These are phyloP conservation scores for Penicillium verhagenii DNA, from an alignment of 495 filamentous ascomycete genomes.

Conservation along the genomic window DNA sequence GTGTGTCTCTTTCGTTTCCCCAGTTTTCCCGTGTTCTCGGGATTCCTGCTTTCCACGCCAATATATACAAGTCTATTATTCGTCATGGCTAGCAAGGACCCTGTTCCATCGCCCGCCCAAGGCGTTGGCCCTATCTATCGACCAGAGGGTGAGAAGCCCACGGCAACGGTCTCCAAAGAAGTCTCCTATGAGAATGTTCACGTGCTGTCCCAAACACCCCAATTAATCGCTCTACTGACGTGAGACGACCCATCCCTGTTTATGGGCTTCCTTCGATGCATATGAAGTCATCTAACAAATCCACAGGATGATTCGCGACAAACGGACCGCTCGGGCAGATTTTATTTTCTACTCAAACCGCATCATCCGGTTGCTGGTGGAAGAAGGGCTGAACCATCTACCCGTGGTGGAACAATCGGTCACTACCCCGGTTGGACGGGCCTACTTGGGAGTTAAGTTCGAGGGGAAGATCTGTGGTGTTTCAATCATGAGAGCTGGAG, in stretches of 20 bases:
- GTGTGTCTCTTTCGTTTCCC: not conserved
- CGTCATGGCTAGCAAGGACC: slow-evolving; percentile 29
- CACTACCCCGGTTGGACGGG: slow-evolving; percentile 83
- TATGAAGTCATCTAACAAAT: slow-evolving; percentile 11
- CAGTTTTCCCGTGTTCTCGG: not conserved
- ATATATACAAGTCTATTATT: not conserved
- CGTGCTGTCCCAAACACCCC: slow-evolving; percentile 87
- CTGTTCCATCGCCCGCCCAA: slow-evolving; percentile 58
- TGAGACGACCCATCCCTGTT: slow-evolving; percentile 49
- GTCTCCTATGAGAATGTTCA: slow-evolving; percentile 86
- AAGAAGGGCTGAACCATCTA: slow-evolving; percentile 96
- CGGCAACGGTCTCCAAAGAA: slow-evolving; percentile 81
- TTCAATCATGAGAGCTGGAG: slow-evolving; percentile 96
- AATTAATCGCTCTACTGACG: slow-evolving; percentile 96
- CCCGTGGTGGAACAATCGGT: slow-evolving; percentile 84
- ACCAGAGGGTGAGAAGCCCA: slow-evolving; percentile 74
- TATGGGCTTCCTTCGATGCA: not conserved
- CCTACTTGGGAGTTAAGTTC: slow-evolving; percentile 91
- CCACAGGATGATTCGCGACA: slow-evolving; percentile 88
- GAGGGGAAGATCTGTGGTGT: slow-evolving; percentile 98
- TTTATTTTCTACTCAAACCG: slow-evolving; percentile 99
- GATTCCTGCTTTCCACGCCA: not conserved
- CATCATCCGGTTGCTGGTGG: slow-evolving; percentile 96
- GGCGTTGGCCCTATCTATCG: slow-evolving; percentile 79
- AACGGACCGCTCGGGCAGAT: slow-evolving; percentile 82